These are phyloP conservation scores for Parmelia sp. DNA, from an alignment of 495 filamentous ascomycete genomes.

Conservation along the genomic window DNA sequence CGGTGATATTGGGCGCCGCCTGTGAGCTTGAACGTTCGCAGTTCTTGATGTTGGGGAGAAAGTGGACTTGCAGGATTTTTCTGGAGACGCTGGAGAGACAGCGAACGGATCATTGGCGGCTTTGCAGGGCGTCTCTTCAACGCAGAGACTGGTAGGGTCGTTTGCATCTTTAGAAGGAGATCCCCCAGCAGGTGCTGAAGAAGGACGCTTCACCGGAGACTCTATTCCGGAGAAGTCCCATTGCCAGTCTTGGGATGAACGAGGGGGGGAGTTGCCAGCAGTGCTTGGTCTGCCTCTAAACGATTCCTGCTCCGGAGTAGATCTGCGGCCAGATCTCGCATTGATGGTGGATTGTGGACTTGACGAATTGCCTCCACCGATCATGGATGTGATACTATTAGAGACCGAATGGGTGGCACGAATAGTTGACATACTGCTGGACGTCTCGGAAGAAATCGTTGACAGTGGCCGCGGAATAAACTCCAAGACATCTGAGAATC, in stretches of 20 bases:
- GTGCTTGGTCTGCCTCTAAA: conserved; percentile 9
- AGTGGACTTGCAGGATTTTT: neutral
- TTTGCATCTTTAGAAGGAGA: neutral
- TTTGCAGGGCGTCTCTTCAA: neutral
- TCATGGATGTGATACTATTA: conserved; percentile 57
- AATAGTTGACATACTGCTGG: conserved; percentile 56
- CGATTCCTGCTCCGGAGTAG: neutral
- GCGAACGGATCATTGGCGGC: neutral
- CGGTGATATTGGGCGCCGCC: conserved; percentile 2
- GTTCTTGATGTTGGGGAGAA: neutral
- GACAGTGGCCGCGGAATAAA: conserved; percentile 65
- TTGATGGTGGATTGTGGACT: conserved; percentile 23
- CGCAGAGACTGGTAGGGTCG: neutral
- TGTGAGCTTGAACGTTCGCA: conserved; percentile 4
- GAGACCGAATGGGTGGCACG: conserved; percentile 57
- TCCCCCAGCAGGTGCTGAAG: conserved; percentile 8
- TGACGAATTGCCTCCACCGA: conserved; percentile 29
- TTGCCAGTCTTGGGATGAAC: neutral
- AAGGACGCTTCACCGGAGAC: conserved; percentile 5
- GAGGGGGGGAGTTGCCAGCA: conserved; percentile 1
- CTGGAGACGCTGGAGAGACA: neutral
- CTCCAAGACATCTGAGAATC: conserved; percentile 56
- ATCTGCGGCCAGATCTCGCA: conserved; percentile 5
- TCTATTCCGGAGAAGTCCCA: conserved; percentile 10
- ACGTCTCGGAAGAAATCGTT: conserved; percentile 65